Percentiles rank a stretch among this genome's conserved stretches.
Conservation (phyloP, 805 yeast genomes). For the Metschnikowia reukaufii region DNA sequence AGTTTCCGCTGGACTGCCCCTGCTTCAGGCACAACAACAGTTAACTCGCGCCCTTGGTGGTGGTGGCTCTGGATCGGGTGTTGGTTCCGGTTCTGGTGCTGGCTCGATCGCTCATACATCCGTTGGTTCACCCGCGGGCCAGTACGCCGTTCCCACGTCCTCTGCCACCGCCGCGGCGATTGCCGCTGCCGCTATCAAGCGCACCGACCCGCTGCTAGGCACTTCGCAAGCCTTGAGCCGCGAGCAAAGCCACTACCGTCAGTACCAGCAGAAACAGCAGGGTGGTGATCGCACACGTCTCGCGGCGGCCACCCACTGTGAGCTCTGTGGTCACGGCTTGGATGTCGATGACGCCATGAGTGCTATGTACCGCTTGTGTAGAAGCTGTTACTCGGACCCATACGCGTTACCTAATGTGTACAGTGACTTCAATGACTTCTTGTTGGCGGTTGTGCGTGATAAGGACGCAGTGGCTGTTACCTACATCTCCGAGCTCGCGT, state of each 20-base stretch:
- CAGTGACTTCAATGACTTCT: conserved; percentile 30
- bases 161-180: conserved; percentile 20
- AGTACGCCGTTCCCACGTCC: conserved; percentile 7
- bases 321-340: conserved; percentile 27
- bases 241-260: conserved; percentile 19
- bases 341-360: conserved; percentile 27
- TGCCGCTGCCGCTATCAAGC: conserved; percentile 20
- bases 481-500: conserved; percentile 19
- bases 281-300: conserved; percentile 20
- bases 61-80: not conserved
- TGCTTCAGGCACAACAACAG: conserved; percentile 12
- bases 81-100: conserved; percentile 1
- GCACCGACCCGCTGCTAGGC: conserved; percentile 14
- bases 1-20: conserved; percentile 11
- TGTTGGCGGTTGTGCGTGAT: conserved; percentile 23
- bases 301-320: conserved; percentile 25
- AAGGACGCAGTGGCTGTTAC: conserved; percentile 17
- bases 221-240: conserved; percentile 12
- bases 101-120: no score
- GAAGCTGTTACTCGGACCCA: conserved; percentile 31
- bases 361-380: conserved; percentile 29
- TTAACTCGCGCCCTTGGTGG: not conserved
- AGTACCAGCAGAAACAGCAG: conserved; percentile 19
- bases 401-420: conserved; percentile 27
- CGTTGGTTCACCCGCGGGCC: not conserved